Evolutionary conservation across 2,329 filamentous ascomycete species (phyloP).

Genomic region (Fusarium compactum): DNA sequence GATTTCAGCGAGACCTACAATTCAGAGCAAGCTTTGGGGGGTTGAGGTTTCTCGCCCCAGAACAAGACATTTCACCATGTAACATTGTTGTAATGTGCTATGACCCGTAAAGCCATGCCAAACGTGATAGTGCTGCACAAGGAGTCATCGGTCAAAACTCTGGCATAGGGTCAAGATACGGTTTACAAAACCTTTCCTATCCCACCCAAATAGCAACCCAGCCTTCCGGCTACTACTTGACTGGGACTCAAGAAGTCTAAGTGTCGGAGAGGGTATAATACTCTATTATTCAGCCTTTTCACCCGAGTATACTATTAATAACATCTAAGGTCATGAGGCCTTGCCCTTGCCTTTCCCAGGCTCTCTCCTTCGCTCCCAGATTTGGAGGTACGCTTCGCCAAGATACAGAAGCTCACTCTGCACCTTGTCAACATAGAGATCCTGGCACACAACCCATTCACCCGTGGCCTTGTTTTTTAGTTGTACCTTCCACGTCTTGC

Average conservation of each 20-base stretch:
- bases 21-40: constrained; percentile 36
- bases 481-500: constrained; percentile 94
- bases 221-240: background rate
- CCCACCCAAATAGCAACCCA: background rate
- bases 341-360: constrained; percentile 54
- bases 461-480: constrained; percentile 82
- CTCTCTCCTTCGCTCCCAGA: constrained; percentile 87
- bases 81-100: constrained; percentile 34
- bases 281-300: constrained; percentile 1
- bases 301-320: constrained; percentile 1
- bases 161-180: background rate
- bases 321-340: constrained; percentile 30
- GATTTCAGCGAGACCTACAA: constrained; percentile 39
- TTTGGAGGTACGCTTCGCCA: constrained; percentile 93
- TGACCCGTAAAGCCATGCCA: background rate
- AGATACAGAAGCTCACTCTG: constrained; percentile 91
- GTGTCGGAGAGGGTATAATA: background rate
- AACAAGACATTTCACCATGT: constrained; percentile 1
- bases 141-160: background rate
- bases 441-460: constrained; percentile 94
- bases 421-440: constrained; percentile 90
- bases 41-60: constrained; percentile 28
- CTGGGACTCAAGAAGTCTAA: background rate
- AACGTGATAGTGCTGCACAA: background rate
- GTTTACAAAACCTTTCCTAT: background rate